Evolutionary conservation across 2,329 filamentous ascomycete species (phyloP), one percentile per base, ranked within the genome.

Genomic region (Talaromyces sp.): DNA sequence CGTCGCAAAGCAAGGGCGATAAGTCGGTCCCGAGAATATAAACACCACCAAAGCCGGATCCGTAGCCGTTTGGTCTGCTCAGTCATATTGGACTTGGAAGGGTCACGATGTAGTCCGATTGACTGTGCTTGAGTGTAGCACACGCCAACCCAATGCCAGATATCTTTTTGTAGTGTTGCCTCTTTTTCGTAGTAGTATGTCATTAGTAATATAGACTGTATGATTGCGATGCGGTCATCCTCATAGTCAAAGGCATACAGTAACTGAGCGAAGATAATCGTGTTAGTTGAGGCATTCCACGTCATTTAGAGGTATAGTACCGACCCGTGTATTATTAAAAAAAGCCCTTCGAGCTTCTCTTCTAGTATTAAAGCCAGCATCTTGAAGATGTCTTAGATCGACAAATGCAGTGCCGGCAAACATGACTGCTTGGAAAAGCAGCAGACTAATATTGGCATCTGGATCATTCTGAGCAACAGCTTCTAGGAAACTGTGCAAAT

Each of bases 161-260:
- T 96, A 75, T 96, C 93, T 77, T 96, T 95, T 74, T 95, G 91
- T 73, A 73, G 72, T 50, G 95, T 91, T 75, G 96, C 92, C 2
- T 92, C 91, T 9, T 91, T 93, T 79, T 96, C 92, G 74, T 96
- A 96, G 89, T 93, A 96, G 75, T 95, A 96, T 6, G 92, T 96
- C 89, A 96, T 92, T 63, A 96, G 84, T 27, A 97, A 82, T 8
- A 96, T 82, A 9, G 90, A 88, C 77, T 97, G 93, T 27, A 96
- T 89, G 39, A 96, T 86, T 33, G 91, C 86, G 58, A 96, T 87
- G 60, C 92, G 90, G 75, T 96, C 92, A 61, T 88, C 87, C 77
- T 97, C 93, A 77, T 93, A 94, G 75, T 97, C 93, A 69, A 95
- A 92, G 71, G 96, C 92, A 79, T 96, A 96, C 4, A 97, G 84